Percentiles rank a stretch among this genome's conserved stretches.
phyloP scores from a whole-genome alignment of 306 rosid species.

The Dalbergia cultrata region DNA sequence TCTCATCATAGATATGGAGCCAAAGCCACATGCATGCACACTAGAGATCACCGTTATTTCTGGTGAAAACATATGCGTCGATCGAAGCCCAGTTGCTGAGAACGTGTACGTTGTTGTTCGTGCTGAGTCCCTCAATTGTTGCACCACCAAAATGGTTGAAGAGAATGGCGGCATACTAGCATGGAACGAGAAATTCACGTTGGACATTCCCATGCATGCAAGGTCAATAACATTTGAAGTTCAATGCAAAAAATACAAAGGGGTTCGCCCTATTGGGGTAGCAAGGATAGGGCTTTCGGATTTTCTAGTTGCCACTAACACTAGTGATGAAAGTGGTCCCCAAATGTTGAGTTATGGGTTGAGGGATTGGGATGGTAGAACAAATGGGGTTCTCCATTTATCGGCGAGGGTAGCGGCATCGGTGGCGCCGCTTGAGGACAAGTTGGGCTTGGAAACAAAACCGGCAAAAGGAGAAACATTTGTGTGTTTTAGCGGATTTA shows the following conservation, averaged over 20 bases:
- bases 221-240: conserved; percentile 55
- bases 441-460: neutral
- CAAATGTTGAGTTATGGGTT: conserved; percentile 64
- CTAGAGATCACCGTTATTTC: conserved; percentile 64
- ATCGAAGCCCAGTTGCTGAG: conserved; percentile 23
- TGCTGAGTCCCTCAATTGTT: conserved; percentile 40
- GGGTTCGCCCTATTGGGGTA: conserved; percentile 48
- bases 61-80: conserved; percentile 52
- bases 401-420: conserved; percentile 50
- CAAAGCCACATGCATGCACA: conserved; percentile 14
- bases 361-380: conserved; percentile 54
- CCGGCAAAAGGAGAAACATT: neutral
- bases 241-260: conserved; percentile 51
- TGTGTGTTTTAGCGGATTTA: neutral
- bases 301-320: conserved; percentile 25
- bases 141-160: conserved; percentile 47
- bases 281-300: conserved; percentile 66
- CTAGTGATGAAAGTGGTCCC: conserved; percentile 40
- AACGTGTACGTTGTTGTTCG: conserved; percentile 56
- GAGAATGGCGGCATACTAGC: conserved; percentile 40
- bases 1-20: conserved; percentile 28
- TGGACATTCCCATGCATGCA: conserved; percentile 55
- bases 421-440: neutral
- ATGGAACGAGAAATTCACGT: conserved; percentile 62
- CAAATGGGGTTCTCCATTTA: conserved; percentile 68